Base-by-base conservation (phyloP, 2,329 filamentous ascomycete genomes). In the Monilinia fructicola region DNA sequence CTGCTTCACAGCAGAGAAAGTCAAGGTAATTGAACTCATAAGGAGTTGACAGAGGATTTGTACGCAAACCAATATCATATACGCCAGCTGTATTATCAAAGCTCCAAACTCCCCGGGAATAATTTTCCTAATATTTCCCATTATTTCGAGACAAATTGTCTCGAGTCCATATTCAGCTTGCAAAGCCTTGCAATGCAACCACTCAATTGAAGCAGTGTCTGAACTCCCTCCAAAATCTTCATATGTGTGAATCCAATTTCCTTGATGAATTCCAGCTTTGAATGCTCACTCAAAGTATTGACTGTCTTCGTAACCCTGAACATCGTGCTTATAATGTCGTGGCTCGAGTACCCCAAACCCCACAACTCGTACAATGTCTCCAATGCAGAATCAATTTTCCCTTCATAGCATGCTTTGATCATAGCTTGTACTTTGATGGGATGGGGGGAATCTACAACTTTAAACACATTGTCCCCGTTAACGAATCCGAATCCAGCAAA, bases 161-260 rank as follows among this genome's bases (percentile, higher is more conserved):
- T 89, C 3, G 92, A 90, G 75, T 96, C 91, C 94, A 99, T 98
- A 78, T 97, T 97, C 77, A 98, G 89, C 82, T 90, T 96, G 81
- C 92, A 95, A 66, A 99, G 82, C 74, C 94, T 89, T 21, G 92
- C 93, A 28, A 99, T 85, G 76, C 94, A 98, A 14, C 94, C 95
- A 75, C 92, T 96, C 55, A 99, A 83, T 79, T 99, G 95, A 67
- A 99, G 84, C 69, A 97, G 85, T 10, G 94, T 97, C 79, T 98
- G 94, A 31, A 99, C 92, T 40, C 95, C 95, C 77, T 99, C 95
- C n/a, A 99, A 82, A 66, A 99, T 94, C 78, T 96, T 93, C 95
- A 99, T 99, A 77, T 99, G 95, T 2, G 95, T 96, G 79, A 98
- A 98, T 64, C 95, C 95, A 78, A 99, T 99, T 80, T 97, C 95